Conservation (phyloP, 2,329 filamentous ascomycete species). For the Diaporthe humulicola region DNA sequence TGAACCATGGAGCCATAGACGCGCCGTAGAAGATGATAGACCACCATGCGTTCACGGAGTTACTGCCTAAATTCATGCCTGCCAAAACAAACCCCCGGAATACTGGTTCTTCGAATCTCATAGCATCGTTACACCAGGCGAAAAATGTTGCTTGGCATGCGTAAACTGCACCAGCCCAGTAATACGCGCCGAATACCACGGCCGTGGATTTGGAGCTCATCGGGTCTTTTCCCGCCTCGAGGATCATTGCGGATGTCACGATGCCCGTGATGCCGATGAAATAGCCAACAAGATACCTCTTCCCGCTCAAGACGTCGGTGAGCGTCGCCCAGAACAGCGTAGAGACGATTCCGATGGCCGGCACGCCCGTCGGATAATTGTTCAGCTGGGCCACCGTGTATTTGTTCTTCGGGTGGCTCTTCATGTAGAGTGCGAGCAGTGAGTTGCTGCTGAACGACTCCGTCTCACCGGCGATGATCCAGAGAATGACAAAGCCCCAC, state of each 20-base stretch:
- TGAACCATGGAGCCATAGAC: conserved; percentile 75
- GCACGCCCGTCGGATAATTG: conserved; percentile 69
- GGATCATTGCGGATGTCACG: conserved; percentile 71
- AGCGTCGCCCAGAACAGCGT: conserved; percentile 79
- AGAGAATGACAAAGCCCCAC: conserved; percentile 76
- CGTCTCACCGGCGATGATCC: conserved; percentile 79
- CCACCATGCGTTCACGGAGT: conserved; percentile 81
- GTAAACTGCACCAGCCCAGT: conserved; percentile 78
- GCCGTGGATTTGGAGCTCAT: conserved; percentile 57
- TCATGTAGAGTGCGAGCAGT: conserved; percentile 65
- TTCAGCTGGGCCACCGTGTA: conserved; percentile 66
- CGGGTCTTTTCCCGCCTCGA: conserved; percentile 62
- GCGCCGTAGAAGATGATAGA: conserved; percentile 78
- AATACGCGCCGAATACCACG: conserved; percentile 75
- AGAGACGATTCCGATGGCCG: conserved; percentile 68
- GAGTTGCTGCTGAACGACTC: conserved; percentile 79
- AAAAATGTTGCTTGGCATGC: conserved; percentile 82
- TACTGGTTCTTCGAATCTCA: conserved; percentile 73
- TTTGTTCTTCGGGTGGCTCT: conserved; percentile 57
- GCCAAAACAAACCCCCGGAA: conserved; percentile 77
- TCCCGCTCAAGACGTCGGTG: conserved; percentile 74
- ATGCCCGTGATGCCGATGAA: conserved; percentile 77
- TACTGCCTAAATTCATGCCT: conserved; percentile 78
- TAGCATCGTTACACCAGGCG: conserved; percentile 80
- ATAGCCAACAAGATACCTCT: conserved; percentile 75